These are phyloP conservation scores for Coemansia sp. DNA, from an alignment of 192 early-diverging fungal genomes.

Conservation along the genomic window DNA sequence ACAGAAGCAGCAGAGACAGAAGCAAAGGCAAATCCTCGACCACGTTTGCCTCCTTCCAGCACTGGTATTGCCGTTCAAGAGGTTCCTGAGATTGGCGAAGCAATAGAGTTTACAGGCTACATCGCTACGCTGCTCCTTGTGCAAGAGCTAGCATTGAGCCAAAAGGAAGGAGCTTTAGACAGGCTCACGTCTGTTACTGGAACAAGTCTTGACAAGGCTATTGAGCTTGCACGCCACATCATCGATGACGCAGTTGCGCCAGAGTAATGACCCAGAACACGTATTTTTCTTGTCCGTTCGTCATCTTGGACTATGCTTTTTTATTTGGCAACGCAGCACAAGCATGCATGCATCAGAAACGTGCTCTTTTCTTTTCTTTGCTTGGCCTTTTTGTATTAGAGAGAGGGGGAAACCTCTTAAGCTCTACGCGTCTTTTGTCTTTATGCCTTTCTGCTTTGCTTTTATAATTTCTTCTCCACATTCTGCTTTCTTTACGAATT, in stretches of 20 bases:
- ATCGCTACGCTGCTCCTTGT: neutral
- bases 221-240: neutral
- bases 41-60: neutral
- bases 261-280: neutral
- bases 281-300: neutral
- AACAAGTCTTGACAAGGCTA: neutral
- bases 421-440: neutral
- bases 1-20: neutral
- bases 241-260: neutral
- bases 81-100: neutral
- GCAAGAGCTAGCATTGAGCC: neutral
- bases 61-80: neutral
- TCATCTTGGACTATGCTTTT: too few species aligned
- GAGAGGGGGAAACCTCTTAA: too few species aligned
- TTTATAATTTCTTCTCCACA: neutral
- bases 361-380: neutral
- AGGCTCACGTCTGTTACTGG: neutral
- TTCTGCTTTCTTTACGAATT: slow-evolving; percentile 9
- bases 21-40: neutral
- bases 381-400: too few species aligned
- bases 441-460: neutral
- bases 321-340: too few species aligned
- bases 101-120: neutral
- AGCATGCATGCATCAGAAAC: too few species aligned
- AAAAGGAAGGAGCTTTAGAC: neutral